A percentile compares a stretch with the other conserved stretches of the same genome.
phyloP scores from a whole-genome alignment of 768 basidiomycete species.

The Candolleomyces eurysporus region DNA sequence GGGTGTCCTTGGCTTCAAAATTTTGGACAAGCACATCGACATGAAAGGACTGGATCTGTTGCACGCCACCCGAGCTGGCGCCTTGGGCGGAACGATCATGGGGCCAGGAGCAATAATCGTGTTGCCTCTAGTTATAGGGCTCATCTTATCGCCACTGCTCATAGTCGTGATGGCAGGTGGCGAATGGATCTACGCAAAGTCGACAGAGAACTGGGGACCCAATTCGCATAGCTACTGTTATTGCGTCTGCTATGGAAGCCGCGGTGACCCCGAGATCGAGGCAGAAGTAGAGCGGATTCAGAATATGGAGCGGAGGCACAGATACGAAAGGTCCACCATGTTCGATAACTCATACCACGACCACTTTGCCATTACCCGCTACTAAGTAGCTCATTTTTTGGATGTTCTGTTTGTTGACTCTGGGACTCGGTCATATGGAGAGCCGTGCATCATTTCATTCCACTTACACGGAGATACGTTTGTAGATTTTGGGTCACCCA shows the following conservation, averaged over 20 bases:
- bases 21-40: constrained; percentile 17
- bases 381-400: too few relatives aligned
- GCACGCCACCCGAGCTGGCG: constrained; percentile 23
- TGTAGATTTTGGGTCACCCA: too few relatives aligned
- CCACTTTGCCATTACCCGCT: too few relatives aligned
- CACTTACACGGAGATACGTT: too few relatives aligned
- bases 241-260: constrained; percentile 18
- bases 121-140: constrained; percentile 9
- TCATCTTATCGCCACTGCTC: constrained; percentile 19
- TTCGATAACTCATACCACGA: too few relatives aligned
- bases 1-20: constrained; percentile 19
- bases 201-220: constrained; percentile 18
- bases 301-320: not conserved
- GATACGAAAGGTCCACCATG: too few relatives aligned
- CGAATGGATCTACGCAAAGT: constrained; percentile 16
- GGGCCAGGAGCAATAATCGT: constrained; percentile 14
- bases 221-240: constrained; percentile 14
- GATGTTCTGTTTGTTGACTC: too few relatives aligned
- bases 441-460: too few relatives aligned
- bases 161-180: constrained; percentile 19
- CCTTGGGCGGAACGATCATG: constrained; percentile 19
- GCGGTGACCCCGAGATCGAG: constrained; percentile 20
- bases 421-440: too few relatives aligned
- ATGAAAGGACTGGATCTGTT: constrained; percentile 19
- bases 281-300: constrained; percentile 4